A percentile compares a stretch with the other conserved stretches of the same genome.
These are phyloP conservation scores for Emmonsia crescens DNA, from an alignment of 2,329 filamentous ascomycete species.

Conservation along the genomic window DNA sequence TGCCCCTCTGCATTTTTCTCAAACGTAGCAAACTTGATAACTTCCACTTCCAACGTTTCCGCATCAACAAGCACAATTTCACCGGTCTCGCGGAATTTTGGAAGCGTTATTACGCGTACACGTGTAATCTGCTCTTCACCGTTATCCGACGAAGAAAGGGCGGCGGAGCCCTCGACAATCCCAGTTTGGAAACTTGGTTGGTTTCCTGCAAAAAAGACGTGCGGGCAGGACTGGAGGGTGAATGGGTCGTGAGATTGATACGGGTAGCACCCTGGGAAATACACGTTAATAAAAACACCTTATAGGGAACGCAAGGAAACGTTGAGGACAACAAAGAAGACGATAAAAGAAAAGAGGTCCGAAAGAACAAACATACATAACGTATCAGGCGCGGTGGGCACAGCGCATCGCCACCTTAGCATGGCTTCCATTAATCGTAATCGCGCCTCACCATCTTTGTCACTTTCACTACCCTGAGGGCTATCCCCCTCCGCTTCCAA, in stretches of 20 bases:
- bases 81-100: constrained; percentile 65
- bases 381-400: constrained; percentile 92
- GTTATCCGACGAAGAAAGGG: constrained; percentile 19
- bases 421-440: constrained; percentile 89
- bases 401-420: constrained; percentile 81
- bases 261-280: constrained; percentile 71
- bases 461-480: constrained; percentile 14
- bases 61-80: constrained; percentile 75
- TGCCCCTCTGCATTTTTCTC: neutral
- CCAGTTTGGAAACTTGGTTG: constrained; percentile 68
- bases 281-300: constrained; percentile 11
- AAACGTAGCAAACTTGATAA: constrained; percentile 45
- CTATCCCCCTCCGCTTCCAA: constrained; percentile 21
- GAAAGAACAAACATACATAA: constrained; percentile 56
- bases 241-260: constrained; percentile 93
- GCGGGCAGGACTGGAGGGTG: constrained; percentile 72
- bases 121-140: constrained; percentile 29
- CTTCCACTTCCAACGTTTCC: constrained; percentile 70
- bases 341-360: neutral
- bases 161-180: constrained; percentile 42
- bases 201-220: constrained; percentile 82
- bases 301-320: neutral
- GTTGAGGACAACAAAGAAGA: neutral
- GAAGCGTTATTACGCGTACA: constrained; percentile 71
- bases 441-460: constrained; percentile 52